phyloP scores from a whole-genome alignment of 2,329 filamentous ascomycete species.

The Ophiocordyceps sinensis region DNA sequence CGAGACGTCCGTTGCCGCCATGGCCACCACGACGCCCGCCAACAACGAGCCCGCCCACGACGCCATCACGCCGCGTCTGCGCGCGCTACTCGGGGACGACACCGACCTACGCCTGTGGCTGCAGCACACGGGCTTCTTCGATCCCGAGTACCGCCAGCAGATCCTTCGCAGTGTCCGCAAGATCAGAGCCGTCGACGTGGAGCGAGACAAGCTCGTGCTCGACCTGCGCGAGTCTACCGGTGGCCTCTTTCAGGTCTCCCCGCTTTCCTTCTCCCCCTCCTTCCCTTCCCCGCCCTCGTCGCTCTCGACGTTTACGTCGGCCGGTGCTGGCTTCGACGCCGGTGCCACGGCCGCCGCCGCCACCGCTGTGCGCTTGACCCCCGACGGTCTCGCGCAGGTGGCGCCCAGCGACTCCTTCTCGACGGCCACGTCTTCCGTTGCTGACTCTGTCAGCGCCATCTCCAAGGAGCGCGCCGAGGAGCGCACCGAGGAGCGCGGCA shows the following conservation, averaged over 20 bases:
- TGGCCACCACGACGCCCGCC: neutral
- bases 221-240: slow-evolving; percentile 4
- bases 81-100: slow-evolving; percentile 2
- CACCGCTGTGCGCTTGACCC: neutral
- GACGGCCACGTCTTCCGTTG: neutral
- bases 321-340: too few relatives aligned
- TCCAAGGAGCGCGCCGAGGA: neutral
- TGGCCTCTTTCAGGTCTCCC: neutral
- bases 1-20: too few relatives aligned
- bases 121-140: slow-evolving; percentile 11
- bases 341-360: too few relatives aligned
- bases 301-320: neutral
- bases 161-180: slow-evolving; percentile 6
- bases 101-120: slow-evolving; percentile 11
- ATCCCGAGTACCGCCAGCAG: slow-evolving; percentile 6
- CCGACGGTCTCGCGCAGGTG: neutral
- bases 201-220: slow-evolving; percentile 7
- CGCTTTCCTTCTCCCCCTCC: neutral
- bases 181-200: slow-evolving; percentile 7
- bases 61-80: neutral
- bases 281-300: neutral
- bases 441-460: neutral
- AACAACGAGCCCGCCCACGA: neutral
- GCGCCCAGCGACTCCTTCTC: neutral
- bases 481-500: neutral